phyloP scores from a whole-genome alignment of 441 rosid species.

The Capsella rubella region DNA sequence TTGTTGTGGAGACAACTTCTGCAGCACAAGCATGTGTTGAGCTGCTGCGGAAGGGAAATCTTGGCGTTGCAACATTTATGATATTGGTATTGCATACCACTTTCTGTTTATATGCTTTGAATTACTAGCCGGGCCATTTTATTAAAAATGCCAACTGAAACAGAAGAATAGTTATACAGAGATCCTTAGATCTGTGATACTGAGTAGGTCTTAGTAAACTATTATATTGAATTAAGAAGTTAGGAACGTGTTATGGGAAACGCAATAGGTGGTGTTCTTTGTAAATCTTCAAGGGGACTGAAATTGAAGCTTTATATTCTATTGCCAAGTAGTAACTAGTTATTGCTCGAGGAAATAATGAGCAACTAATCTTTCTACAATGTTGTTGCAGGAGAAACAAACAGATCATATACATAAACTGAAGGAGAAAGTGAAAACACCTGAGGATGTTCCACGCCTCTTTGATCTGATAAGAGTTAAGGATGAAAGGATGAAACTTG shows the following conservation, averaged over 20 bases:
- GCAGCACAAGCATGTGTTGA: constrained; percentile 96
- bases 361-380: constrained; percentile 22
- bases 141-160: constrained; percentile 11
- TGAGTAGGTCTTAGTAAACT: constrained; percentile 4
- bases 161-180: constrained; percentile 8
- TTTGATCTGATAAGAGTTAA: constrained; percentile 86
- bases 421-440: constrained; percentile 73
- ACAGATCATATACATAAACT: constrained; percentile 60
- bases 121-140: constrained; percentile 8
- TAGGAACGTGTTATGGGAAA: constrained; percentile 17
- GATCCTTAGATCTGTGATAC: constrained; percentile 22
- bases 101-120: constrained; percentile 29
- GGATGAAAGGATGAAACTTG: constrained; percentile 93
- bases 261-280: constrained; percentile 4
- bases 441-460: constrained; percentile 92
- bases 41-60: constrained; percentile 83
- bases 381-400: constrained; percentile 83
- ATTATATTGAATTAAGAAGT: constrained; percentile 9
- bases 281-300: constrained; percentile 11
- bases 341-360: constrained; percentile 18
- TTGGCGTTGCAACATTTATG: constrained; percentile 97
- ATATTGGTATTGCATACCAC: constrained; percentile 69
- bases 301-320: constrained; percentile 4
- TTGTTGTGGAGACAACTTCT: constrained; percentile 93
- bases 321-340: constrained; percentile 8